Evolutionary conservation across 2,329 filamentous ascomycete species (phyloP), one percentile per base, ranked within the genome.

Genomic region (Fusarium domesticum): DNA sequence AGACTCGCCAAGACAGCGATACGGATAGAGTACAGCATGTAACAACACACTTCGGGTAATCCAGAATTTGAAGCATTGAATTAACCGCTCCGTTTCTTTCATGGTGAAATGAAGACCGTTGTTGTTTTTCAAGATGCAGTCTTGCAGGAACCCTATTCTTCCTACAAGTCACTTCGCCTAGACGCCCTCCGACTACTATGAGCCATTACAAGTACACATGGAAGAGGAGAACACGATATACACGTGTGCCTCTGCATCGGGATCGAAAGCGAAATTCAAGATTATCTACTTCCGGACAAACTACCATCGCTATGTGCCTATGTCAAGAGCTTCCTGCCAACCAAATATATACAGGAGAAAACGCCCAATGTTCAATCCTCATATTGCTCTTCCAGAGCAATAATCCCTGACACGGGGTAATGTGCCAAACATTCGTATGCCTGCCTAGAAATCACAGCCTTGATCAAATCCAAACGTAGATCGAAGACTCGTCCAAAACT

Each of bases 401-500:
- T n/a, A 38, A 28, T 35, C 32, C 37, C 41, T 18, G 25, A 10
- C 41, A 19, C 20, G 34, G 31, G n/a, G 28, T 33, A 16, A 28
- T 34, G 34, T 25, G 37, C 16, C 19, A 28, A 39, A 17, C 32
- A 45, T 35, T 32, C 44, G 34, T 43, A 35, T 45, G 20, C 32
- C 31, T 39, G 30, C 52, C 31, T 43, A 45, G 15, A 41, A 43
- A 42, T 40, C 50, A 51, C 40, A 50, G 37, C 25, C 40, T 47
- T 41, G 49, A 19, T 50, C 42, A 45, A 36, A 50, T 48, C 43
- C 51, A 35, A 43, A 48, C 45, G 41, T 42, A 44, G 37, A 47
- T 47, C 41, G 39, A 54, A 56, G 51, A 56, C 37, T 54, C 59
- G 49, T 51, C 55, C 48, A 57, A 60, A 66, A 65, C 63, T 64